These are phyloP conservation scores for Epichloe amarillans DNA, from an alignment of 2,329 filamentous ascomycete species.

Conservation along the genomic window DNA sequence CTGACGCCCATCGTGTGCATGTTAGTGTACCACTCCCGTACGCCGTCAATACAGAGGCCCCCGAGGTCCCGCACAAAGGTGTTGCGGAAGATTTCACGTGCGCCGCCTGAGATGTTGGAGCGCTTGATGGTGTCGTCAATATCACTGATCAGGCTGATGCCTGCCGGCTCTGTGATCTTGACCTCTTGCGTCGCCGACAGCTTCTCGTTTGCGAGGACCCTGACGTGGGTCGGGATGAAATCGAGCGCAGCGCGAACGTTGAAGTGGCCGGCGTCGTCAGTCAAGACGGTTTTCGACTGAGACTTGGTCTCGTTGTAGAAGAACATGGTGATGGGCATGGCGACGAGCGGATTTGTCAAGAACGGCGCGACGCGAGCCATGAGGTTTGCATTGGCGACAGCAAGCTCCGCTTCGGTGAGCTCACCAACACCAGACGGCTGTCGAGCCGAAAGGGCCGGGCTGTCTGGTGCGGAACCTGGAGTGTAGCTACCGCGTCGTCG, in stretches of 20 bases:
- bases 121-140: conserved; percentile 97
- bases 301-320: conserved; percentile 83
- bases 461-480: conserved; percentile 27
- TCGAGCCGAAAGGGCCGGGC: conserved; percentile 27
- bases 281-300: conserved; percentile 70
- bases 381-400: conserved; percentile 70
- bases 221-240: conserved; percentile 81
- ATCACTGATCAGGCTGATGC: conserved; percentile 89
- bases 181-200: conserved; percentile 72
- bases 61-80: conserved; percentile 79
- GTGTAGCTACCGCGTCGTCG: conserved; percentile 21
- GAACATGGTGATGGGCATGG: conserved; percentile 75
- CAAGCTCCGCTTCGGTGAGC: conserved; percentile 63
- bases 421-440: conserved; percentile 31
- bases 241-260: conserved; percentile 65
- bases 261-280: conserved; percentile 85
- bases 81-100: conserved; percentile 91
- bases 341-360: conserved; percentile 67
- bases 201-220: conserved; percentile 74
- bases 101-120: conserved; percentile 76
- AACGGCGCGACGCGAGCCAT: conserved; percentile 84
- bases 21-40: conserved; percentile 75
- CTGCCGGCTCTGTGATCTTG: conserved; percentile 59
- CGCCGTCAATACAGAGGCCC: conserved; percentile 74
- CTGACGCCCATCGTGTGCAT: conserved; percentile 70